Percentiles rank a stretch among this genome's conserved stretches.
Evolutionary conservation across 1,284 basidiomycete genomes (phyloP).

Genomic region (Apiotrichum porosum): DNA sequence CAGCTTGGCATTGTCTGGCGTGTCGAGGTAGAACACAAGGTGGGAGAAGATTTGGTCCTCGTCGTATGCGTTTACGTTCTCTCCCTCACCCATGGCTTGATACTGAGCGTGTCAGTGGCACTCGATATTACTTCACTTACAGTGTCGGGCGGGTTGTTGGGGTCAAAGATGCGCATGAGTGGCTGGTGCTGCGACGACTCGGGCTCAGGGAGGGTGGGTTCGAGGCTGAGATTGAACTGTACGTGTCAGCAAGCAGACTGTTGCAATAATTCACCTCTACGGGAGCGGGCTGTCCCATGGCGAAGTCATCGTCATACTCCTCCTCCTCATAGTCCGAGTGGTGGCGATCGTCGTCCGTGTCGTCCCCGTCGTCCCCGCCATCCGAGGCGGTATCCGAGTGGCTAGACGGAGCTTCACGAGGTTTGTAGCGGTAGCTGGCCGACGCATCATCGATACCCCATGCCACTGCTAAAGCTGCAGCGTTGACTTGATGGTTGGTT

Average conservation of each 20-base stretch:
- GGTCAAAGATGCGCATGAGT: constrained; percentile 3
- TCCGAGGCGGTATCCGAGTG: background rate
- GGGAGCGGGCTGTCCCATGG: too few species aligned
- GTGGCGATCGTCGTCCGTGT: constrained; percentile 6
- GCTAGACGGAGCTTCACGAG: too few species aligned
- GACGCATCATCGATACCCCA: constrained; percentile 22
- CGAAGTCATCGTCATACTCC: constrained; percentile 8
- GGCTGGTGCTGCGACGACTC: constrained; percentile 3
- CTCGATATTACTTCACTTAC: constrained; percentile 20
- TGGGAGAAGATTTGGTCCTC: constrained; percentile 64
- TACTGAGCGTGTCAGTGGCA: constrained; percentile 1
- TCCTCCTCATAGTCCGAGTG: constrained; percentile 12
- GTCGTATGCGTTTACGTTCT: constrained; percentile 67
- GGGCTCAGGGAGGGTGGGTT: too few species aligned
- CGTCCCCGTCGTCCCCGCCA: constrained; percentile 10
- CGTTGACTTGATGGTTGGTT: background rate
- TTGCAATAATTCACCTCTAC: too few species aligned
- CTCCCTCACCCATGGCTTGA: constrained; percentile 61
- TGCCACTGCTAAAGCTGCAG: constrained; percentile 16
- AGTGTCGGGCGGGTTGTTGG: background rate
- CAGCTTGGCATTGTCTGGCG: constrained; percentile 62
- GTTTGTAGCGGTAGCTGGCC: background rate
- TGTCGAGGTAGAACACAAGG: constrained; percentile 81
- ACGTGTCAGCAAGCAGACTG: too few species aligned
- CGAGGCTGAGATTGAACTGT: too few species aligned